Conservation (phyloP, 2,329 filamentous ascomycete species). For the Coniochaeta prunicola region DNA sequence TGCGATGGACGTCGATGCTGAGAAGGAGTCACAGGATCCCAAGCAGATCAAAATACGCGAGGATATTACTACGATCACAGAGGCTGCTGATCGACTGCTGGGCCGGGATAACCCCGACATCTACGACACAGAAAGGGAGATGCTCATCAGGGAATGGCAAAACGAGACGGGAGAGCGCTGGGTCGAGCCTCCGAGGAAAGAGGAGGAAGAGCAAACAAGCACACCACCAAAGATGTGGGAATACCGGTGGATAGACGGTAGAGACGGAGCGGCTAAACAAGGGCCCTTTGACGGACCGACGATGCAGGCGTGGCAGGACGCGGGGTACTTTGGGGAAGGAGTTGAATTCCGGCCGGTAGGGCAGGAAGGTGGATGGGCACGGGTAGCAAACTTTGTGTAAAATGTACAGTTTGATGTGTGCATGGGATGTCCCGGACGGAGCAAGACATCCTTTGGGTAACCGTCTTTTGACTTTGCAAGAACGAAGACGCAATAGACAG, state of each 20-base stretch:
- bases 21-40: constrained; percentile 51
- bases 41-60: constrained; percentile 63
- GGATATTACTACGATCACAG: constrained; percentile 76
- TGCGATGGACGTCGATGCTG: constrained; percentile 66
- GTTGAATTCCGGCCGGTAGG: constrained; percentile 67
- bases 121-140: constrained; percentile 82
- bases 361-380: constrained; percentile 47
- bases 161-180: constrained; percentile 85
- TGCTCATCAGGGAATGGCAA: constrained; percentile 73
- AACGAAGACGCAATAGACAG: not conserved
- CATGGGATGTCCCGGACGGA: not conserved
- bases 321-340: constrained; percentile 87
- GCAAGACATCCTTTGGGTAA: not conserved
- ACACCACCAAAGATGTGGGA: constrained; percentile 60
- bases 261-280: constrained; percentile 71
- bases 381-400: constrained; percentile 26
- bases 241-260: constrained; percentile 84
- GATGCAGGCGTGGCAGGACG: constrained; percentile 87
- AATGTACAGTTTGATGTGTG: not conserved
- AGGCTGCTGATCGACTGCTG: constrained; percentile 80
- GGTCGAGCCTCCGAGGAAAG: constrained; percentile 36
- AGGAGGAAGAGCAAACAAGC: constrained; percentile 19
- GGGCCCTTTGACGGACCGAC: constrained; percentile 79
- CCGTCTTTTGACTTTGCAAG: not conserved
- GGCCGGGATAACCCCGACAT: constrained; percentile 80